A percentile compares a stretch with the other conserved stretches of the same genome.
These are phyloP conservation scores for Starmerella stigmatis DNA, from an alignment of 805 yeast species.

Conservation along the genomic window DNA sequence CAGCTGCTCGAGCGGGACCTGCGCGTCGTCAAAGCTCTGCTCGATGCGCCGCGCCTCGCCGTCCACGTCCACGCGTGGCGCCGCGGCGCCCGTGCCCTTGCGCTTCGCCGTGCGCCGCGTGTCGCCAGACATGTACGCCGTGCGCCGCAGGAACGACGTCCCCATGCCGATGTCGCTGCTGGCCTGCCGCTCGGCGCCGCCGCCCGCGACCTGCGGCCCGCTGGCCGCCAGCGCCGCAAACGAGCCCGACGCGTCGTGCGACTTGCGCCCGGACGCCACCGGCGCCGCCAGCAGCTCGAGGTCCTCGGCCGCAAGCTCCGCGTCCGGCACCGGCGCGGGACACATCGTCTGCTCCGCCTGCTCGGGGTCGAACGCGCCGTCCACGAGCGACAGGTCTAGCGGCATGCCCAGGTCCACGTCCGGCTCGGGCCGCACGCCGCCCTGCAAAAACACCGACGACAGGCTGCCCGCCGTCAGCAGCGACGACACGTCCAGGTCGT, in stretches of 20 bases:
- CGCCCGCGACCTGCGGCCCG: constrained; percentile 4
- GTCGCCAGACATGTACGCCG: constrained; percentile 77
- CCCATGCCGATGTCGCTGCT: constrained; percentile 21
- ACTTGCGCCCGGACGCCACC: constrained; percentile 33
- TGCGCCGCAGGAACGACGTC: constrained; percentile 38
- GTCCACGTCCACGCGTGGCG: constrained; percentile 42
- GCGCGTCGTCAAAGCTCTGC: constrained; percentile 57
- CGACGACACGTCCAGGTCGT: constrained; percentile 37
- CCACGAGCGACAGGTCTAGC: constrained; percentile 56
- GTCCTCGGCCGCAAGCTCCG: constrained; percentile 67
- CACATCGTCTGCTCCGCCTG: constrained; percentile 38
- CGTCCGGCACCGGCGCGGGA: constrained; percentile 30
- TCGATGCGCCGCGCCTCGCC: constrained; percentile 63
- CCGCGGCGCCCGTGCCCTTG: constrained; percentile 21
- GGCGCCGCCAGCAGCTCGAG: constrained; percentile 71
- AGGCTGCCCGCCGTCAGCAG: constrained; percentile 47
- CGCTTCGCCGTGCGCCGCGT: constrained; percentile 30
- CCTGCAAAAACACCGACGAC: constrained; percentile 36
- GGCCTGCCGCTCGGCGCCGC: constrained; percentile 1
- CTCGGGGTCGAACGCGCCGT: constrained; percentile 49
- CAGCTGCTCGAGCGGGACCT: constrained; percentile 37
- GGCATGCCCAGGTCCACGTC: constrained; percentile 57
- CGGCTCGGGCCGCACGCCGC: constrained; percentile 43
- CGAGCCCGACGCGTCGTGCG: constrained; percentile 1
- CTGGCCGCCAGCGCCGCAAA: constrained; percentile 1